Conservation (phyloP, 495 filamentous ascomycete genomes). For the Aspergillus nanangensis region DNA sequence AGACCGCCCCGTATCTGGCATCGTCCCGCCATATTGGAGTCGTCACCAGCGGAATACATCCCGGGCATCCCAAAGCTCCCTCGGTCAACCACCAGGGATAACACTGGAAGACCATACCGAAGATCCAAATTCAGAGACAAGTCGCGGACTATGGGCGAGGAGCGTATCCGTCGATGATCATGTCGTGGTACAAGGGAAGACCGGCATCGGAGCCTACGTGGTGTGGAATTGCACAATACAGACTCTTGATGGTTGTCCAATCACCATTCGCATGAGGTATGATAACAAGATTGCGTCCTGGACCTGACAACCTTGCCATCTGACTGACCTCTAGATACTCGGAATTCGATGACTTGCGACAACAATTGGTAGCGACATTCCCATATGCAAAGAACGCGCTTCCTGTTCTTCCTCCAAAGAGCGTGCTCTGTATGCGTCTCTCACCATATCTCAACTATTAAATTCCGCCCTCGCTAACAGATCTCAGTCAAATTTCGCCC, state of each 20-base stretch:
- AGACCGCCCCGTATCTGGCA: slow-evolving; percentile 34
- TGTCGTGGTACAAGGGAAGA: slow-evolving; percentile 57
- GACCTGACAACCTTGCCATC: neutral
- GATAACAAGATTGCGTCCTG: neutral
- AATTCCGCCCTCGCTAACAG: slow-evolving; percentile 13
- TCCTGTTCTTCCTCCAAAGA: slow-evolving; percentile 65
- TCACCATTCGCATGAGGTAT: slow-evolving; percentile 57
- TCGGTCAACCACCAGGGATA: slow-evolving; percentile 44
- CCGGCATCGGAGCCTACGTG: slow-evolving; percentile 65
- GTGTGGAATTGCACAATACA: slow-evolving; percentile 70
- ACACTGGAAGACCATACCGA: slow-evolving; percentile 69
- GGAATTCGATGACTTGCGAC: slow-evolving; percentile 63
- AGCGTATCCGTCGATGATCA: slow-evolving; percentile 64
- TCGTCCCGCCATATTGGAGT: slow-evolving; percentile 49
- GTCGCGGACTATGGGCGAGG: slow-evolving; percentile 61
- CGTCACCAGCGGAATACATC: slow-evolving; percentile 42
- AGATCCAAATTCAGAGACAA: slow-evolving; percentile 53
- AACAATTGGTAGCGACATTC: slow-evolving; percentile 56
- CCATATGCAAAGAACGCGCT: slow-evolving; percentile 61
- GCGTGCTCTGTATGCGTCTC: slow-evolving; percentile 55
- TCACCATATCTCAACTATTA: neutral
- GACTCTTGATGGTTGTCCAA: slow-evolving; percentile 62
- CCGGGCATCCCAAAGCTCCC: slow-evolving; percentile 39
- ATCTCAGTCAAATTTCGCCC: slow-evolving; percentile 58
- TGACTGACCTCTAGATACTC: slow-evolving; percentile 54